Base-by-base conservation (phyloP, 1,139 yeast species). In the Blastobotrys petasosporus region DNA sequence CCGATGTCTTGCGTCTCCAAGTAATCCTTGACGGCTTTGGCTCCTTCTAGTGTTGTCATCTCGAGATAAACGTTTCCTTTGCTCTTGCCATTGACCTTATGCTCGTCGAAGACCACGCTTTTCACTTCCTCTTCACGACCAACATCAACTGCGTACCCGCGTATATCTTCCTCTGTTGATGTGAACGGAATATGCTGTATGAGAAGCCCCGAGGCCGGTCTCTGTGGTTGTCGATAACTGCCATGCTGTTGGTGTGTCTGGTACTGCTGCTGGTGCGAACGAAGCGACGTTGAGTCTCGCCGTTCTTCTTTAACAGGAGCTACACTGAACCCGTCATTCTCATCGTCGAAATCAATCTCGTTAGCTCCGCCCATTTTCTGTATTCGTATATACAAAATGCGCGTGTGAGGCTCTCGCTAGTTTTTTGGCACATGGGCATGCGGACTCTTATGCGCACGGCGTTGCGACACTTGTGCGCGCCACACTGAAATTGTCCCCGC, bases 11-110 rank as follows among this genome's bases (percentile, higher is more conserved):
- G 41, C 15, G 23, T n/a, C n/a, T 37, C 41, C 4, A 42, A 10
- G 17, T 38, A 33, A 4, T 32, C 25, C 12, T 29, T 40, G 8
- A 47, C 25, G 13, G 30, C n/a, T 17, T 42, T 41, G 4, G 61
- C 54, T 4, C 52, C 49, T 20, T 47, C 51, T 20, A 39, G 33
- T 5, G 41, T 38, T 10, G 40, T 28, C 41, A 54, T 44, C 32
- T 57, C 57, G 17, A 56, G 34, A 44, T 51, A 55, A 1, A 56
- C 58, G 7, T 44, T 49, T 3, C 67, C 67, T 45, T 61, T 57
- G 23, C 66, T 62, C 41, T 61, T 61, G 33, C 67, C 64, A 42
- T 63, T 63, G 20, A 61, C 58, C 47, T 61, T 62, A 45, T 61
- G 61, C 33, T 63, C 67, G 41, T 61, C 63, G 45, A 62, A 63